These are phyloP conservation scores for Phytophthora fragariae DNA, from an alignment of 352 stramenopile species.

Conservation along the genomic window DNA sequence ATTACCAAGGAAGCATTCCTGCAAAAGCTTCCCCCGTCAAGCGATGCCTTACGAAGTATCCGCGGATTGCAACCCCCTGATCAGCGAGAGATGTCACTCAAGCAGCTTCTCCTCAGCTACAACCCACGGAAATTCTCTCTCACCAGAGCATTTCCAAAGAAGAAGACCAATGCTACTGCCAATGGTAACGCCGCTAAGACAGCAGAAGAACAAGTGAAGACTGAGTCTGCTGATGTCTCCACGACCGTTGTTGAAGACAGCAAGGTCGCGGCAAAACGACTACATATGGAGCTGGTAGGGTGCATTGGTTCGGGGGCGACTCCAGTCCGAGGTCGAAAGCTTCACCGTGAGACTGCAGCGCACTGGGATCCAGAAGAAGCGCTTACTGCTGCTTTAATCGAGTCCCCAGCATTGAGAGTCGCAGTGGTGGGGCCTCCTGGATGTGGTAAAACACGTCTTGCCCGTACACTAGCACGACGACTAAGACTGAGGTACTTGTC, in stretches of 20 bases:
- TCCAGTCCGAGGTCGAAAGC: conserved; percentile 23
- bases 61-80: conserved; percentile 56
- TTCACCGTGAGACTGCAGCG: conserved; percentile 28
- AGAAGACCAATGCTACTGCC: conserved; percentile 2
- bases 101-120: conserved; percentile 75
- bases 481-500: conserved; percentile 64
- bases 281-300: conserved; percentile 33
- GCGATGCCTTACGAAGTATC: conserved; percentile 57
- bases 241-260: conserved; percentile 18
- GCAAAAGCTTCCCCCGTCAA: conserved; percentile 58
- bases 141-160: conserved; percentile 62
- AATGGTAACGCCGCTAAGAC: conserved; percentile 2
- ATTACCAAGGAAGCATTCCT: conserved; percentile 59
- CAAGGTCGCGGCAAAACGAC: conserved; percentile 14
- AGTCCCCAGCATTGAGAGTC: conserved; percentile 55
- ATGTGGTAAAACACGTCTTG: conserved; percentile 63
- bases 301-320: conserved; percentile 34
- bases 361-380: conserved; percentile 60
- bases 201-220: conserved; percentile 17
- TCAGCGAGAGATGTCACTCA: conserved; percentile 71
- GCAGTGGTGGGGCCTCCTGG: conserved; percentile 67
- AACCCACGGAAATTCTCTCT: conserved; percentile 80
- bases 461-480: conserved; percentile 49
- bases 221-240: conserved; percentile 2
- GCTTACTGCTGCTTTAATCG: conserved; percentile 39